Base-by-base conservation (phyloP, 768 basidiomycete species). In the Naganishia onofrii region DNA sequence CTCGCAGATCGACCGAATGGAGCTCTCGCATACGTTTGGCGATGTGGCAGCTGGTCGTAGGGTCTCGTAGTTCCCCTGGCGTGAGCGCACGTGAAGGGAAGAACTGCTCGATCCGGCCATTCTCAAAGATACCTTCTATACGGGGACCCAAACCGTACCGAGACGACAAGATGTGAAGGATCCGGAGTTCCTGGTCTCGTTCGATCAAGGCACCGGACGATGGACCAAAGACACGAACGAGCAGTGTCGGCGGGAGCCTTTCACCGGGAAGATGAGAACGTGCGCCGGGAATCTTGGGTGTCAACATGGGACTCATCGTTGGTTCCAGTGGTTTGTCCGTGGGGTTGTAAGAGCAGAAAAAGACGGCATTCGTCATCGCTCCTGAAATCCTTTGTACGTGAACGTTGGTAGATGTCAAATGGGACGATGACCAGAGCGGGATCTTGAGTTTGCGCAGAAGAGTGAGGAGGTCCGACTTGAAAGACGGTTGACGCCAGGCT, bases 21-120 rank as follows among this genome's bases (percentile, higher is more conserved):
- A 99, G 85, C 80, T 98, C 94, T 26, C 92, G 88, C 95, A 98
- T 98, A 38, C 95, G 85, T 26, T 89, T 86, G n/a, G 88, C 93
- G 74, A 98, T 92, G 86, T 90, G 92, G 32, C 88, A 84, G 78
- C 91, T 93, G 67, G 89, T 87, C 70, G 83, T 80, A 19, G 87
- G 86, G 74, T 92, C 87, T 57, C 92, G 86, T 72, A 99, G 84
- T 77, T 96, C 92, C 51, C 85, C 80, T 15, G 90, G 84, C 0
- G 87, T 88, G 55, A 98, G 84, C 2, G 93, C 89, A 38, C 87
- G 85, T 19, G 92, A 92, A 71, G 93, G 87, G 79, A 97, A 97
- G 81, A 91, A 96, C 81, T 99, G 90, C 82, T 98, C 96, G 54
- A 98, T 83, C 28, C 96, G 88, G 42, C 96, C 96, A 79, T 98